phyloP scores from a whole-genome alignment of 371 early-diverging fungal species.

The Vairimorpha ceranae region DNA sequence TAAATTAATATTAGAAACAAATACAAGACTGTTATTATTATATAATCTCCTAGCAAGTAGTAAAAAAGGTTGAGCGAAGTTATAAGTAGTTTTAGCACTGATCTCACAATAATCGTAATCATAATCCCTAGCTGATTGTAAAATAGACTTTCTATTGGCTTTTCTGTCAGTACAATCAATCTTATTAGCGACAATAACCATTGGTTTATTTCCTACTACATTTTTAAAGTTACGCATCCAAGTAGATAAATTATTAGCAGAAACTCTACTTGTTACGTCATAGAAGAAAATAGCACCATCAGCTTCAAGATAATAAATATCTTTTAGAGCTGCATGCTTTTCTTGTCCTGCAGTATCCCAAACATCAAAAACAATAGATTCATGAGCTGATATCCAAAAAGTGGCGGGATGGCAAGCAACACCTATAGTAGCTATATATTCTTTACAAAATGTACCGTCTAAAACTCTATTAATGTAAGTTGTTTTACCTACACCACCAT shows the following conservation, averaged over 20 bases:
- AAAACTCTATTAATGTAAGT: conserved; percentile 98
- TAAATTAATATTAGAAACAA: conserved; percentile 90
- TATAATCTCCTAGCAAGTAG: conserved; percentile 92
- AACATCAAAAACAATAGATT: conserved; percentile 71
- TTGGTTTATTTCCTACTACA: conserved; percentile 75
- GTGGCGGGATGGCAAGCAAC: conserved; percentile 92
- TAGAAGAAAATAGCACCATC: conserved; percentile 99
- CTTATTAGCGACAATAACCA: conserved; percentile 99
- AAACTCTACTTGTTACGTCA: conserved; percentile 97
- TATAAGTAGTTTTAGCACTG: conserved; percentile 95
- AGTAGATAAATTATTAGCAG: conserved; percentile 98
- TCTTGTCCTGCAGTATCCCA: conserved; percentile 99
- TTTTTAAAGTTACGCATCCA: conserved; percentile 98
- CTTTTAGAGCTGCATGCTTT: conserved; percentile 98
- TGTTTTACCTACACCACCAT: conserved; percentile 99
- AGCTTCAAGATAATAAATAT: conserved; percentile 98
- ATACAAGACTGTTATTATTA: conserved; percentile 83
- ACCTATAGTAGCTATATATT: conserved; percentile 96
- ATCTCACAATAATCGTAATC: conserved; percentile 99
- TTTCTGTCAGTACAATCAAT: conserved; percentile 99
- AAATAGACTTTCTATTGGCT: conserved; percentile 96
- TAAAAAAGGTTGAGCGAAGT: conserved; percentile 99
- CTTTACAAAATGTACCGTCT: conserved; percentile 98
- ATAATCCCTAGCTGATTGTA: conserved; percentile 65
- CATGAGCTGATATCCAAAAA: conserved; percentile 91